Evolutionary conservation across 2,329 filamentous ascomycete genomes (phyloP).

Genomic region (Arthroderma sp.): DNA sequence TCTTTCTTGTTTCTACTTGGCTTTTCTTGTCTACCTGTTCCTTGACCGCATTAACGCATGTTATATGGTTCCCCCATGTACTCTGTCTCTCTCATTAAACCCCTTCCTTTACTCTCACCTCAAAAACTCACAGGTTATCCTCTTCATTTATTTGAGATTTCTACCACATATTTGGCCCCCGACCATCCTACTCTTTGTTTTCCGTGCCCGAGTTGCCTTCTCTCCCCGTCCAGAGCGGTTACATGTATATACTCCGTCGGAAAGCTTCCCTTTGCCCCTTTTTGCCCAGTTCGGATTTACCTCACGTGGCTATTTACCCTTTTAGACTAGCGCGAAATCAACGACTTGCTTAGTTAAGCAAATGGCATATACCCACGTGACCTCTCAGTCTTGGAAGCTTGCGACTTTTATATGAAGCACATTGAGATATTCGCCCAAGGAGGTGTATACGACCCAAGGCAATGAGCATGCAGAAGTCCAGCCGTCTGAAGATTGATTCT

Average conservation of each 20-base stretch:
- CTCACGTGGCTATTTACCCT: not conserved
- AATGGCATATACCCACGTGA: too few relatives aligned
- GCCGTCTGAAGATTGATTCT: too few relatives aligned
- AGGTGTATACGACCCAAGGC: too few relatives aligned
- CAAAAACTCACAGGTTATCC: not conserved
- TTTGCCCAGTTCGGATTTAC: not conserved
- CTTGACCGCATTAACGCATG: not conserved
- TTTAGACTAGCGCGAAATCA: not conserved
- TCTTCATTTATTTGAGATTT: not conserved
- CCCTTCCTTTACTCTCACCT: not conserved
- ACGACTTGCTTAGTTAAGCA: not conserved
- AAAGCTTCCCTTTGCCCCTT: not conserved
- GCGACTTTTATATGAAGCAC: too few relatives aligned
- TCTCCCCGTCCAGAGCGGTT: not conserved
- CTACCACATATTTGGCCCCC: not conserved
- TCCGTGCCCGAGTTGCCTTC: not conserved
- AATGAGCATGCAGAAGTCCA: too few relatives aligned
- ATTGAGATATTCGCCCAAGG: too few relatives aligned
- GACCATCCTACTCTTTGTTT: not conserved
- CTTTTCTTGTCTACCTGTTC: constrained; percentile 1
- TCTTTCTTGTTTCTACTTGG: not conserved
- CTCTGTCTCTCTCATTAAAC: not conserved
- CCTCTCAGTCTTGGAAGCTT: too few relatives aligned
- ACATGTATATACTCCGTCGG: not conserved
- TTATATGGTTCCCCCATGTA: not conserved